phyloP scores from a whole-genome alignment of 768 basidiomycete species.

The Boletus coccyginus region DNA sequence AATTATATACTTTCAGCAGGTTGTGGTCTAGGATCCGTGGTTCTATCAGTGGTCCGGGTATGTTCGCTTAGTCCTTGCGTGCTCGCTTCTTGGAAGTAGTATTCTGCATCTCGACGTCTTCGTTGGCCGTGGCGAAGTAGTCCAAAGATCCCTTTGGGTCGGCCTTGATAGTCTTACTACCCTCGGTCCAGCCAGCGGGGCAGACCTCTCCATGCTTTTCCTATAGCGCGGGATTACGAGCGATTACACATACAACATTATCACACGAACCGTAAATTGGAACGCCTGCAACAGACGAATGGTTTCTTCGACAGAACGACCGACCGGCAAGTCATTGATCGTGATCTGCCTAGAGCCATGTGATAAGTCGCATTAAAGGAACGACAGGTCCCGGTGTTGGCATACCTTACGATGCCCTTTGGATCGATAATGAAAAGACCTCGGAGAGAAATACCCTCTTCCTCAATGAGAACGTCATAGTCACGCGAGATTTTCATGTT shows the following conservation, averaged over 20 bases:
- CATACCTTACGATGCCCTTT: conserved; percentile 68
- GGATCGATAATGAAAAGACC: conserved; percentile 88
- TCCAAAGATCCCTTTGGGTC: conserved; percentile 71
- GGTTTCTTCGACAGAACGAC: conserved; percentile 94
- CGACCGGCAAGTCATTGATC: conserved; percentile 90
- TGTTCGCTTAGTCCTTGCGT: conserved; percentile 43
- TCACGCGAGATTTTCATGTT: conserved; percentile 78
- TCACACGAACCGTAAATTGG: conserved; percentile 71
- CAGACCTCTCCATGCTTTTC: conserved; percentile 92
- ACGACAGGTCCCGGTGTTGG: background rate
- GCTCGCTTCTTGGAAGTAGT: conserved; percentile 54
- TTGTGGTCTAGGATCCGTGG: background rate
- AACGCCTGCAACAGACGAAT: conserved; percentile 89
- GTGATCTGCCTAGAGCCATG: conserved; percentile 64
- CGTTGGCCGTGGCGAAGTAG: conserved; percentile 52
- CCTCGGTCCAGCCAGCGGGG: conserved; percentile 87
- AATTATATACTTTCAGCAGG: background rate
- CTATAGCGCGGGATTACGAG: conserved; percentile 23
- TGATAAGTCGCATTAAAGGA: background rate
- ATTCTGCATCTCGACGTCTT: conserved; percentile 34
- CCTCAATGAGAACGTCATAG: conserved; percentile 87
- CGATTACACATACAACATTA: background rate
- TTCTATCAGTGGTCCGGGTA: background rate
- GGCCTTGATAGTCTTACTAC: conserved; percentile 77
- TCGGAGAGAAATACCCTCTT: conserved; percentile 84